These are phyloP conservation scores for Rhizopus arrhizus DNA, from an alignment of 371 early-diverging fungal genomes.

Conservation along the genomic window DNA sequence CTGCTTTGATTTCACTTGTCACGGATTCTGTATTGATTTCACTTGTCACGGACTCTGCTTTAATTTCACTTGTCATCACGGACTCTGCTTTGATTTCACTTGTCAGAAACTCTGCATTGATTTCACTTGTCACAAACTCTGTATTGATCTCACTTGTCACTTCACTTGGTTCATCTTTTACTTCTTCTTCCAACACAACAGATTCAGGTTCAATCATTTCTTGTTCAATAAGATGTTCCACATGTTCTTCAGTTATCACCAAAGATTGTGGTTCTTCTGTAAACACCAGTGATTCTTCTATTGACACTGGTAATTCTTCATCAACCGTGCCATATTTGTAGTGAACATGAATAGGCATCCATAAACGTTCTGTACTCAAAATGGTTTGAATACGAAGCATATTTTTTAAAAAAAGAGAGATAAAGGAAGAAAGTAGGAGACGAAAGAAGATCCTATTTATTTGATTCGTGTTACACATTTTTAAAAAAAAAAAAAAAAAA, in stretches of 20 bases:
- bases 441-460: background rate
- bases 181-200: too few relatives aligned
- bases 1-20: too few relatives aligned
- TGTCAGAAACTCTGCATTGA: too few relatives aligned
- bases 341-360: constrained; percentile 9
- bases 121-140: too few relatives aligned
- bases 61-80: too few relatives aligned
- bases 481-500: background rate
- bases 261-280: background rate
- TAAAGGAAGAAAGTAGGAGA: background rate
- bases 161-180: too few relatives aligned
- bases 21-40: too few relatives aligned
- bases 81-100: too few relatives aligned
- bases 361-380: constrained; percentile 23
- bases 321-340: background rate
- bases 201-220: background rate
- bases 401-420: background rate
- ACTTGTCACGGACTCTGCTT: too few relatives aligned
- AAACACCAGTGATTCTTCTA: background rate
- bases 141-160: too few relatives aligned
- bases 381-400: constrained; percentile 31
- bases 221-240: background rate
- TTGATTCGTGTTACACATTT: background rate
- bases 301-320: background rate
- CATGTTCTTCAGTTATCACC: background rate